Evolutionary conservation across 208 protist genomes (phyloP).

Genomic region (Leishmania tropica): DNA sequence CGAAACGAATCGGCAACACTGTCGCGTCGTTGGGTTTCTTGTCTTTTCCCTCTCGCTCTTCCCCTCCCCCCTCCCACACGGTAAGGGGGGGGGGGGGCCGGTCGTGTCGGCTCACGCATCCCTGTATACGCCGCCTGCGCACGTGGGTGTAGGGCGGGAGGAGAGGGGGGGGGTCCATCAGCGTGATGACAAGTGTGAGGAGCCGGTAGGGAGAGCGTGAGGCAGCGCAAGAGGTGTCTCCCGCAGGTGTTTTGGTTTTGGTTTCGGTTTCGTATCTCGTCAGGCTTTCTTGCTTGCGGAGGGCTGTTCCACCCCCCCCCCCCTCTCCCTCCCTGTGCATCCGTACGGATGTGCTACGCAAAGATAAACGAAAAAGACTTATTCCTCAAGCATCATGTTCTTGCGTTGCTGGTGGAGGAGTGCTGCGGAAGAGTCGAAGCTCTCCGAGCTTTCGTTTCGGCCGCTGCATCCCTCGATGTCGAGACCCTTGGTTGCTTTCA

Average conservation of each 20-base stretch:
- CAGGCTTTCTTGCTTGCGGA: no score
- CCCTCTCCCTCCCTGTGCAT: neutral
- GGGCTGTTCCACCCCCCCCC: no score
- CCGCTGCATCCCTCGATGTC: neutral
- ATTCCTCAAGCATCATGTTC: neutral
- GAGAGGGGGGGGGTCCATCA: neutral
- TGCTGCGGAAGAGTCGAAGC: neutral
- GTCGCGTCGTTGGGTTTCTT: neutral
- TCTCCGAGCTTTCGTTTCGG: neutral
- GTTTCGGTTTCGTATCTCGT: neutral
- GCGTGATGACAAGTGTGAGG: neutral
- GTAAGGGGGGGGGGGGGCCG: neutral
- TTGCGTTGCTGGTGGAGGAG: neutral
- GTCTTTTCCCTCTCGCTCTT: neutral
- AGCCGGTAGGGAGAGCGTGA: neutral
- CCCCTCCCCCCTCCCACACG: neutral
- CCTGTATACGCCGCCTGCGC: neutral
- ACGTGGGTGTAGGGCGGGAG: neutral
- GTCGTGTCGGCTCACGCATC: neutral
- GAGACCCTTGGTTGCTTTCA: neutral
- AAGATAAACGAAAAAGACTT: neutral
- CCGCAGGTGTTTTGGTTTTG: neutral
- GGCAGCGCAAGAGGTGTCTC: neutral
- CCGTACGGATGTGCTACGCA: neutral
- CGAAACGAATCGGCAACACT: neutral